These are phyloP conservation scores for Fraxinus americana DNA, from an alignment of 257 asterid genomes.

Conservation along the genomic window DNA sequence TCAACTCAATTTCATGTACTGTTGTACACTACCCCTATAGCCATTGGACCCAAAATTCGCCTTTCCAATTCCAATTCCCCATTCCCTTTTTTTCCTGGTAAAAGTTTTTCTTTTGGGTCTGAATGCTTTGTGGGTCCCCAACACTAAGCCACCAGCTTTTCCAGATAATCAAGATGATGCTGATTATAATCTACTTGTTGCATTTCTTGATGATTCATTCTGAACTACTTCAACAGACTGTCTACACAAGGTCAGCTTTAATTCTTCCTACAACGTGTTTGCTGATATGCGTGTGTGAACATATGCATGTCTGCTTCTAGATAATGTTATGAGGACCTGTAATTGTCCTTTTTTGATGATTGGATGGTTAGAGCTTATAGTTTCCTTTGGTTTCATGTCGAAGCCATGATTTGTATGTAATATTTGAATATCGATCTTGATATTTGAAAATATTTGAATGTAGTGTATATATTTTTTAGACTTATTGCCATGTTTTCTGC, in stretches of 20 bases:
- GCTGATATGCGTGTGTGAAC: background rate
- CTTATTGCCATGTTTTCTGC: background rate
- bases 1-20: constrained; percentile 41
- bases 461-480: background rate
- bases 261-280: constrained; percentile 12
- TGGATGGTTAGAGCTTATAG: background rate
- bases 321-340: constrained; percentile 4
- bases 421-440: background rate
- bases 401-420: background rate
- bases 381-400: background rate
- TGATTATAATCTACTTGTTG: constrained; percentile 31
- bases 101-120: constrained; percentile 26
- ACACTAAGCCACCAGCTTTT: constrained; percentile 33
- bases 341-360: background rate
- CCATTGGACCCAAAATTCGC: constrained; percentile 27
- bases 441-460: too few species aligned
- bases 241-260: constrained; percentile 44
- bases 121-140: constrained; percentile 58
- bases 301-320: background rate
- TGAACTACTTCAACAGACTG: constrained; percentile 30
- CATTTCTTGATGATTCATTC: constrained; percentile 31
- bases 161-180: constrained; percentile 34
- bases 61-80: constrained; percentile 25
- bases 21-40: constrained; percentile 40
- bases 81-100: constrained; percentile 18